A percentile compares a stretch with the other conserved stretches of the same genome.
Conservation (phyloP, 139 green algal species). For the Pleodorina starrii region DNA sequence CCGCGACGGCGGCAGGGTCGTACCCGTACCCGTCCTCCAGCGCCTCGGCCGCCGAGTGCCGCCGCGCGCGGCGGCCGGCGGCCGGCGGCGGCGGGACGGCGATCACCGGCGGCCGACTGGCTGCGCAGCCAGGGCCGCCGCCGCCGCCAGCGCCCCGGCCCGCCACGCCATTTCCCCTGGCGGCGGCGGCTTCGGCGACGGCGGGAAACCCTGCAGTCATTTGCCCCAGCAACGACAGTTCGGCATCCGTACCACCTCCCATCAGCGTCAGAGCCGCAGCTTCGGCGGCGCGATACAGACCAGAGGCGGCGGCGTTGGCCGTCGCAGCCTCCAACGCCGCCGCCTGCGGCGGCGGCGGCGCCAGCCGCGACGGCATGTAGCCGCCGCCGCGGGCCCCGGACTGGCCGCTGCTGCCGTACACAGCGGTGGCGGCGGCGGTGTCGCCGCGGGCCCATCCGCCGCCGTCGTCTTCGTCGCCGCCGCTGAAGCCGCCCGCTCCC, state of each 20-base stretch:
- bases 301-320: too few relatives aligned
- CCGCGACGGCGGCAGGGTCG: neutral
- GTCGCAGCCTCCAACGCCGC: neutral
- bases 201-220: neutral
- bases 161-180: neutral
- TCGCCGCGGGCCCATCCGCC: neutral
- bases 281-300: neutral
- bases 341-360: neutral
- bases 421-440: neutral
- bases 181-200: neutral
- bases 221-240: neutral
- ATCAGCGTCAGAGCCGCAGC: constrained; percentile 1
- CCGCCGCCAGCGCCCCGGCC: neutral
- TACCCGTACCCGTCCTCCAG: neutral
- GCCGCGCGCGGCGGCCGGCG: neutral
- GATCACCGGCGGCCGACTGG: neutral
- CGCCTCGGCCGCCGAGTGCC: neutral
- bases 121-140: neutral
- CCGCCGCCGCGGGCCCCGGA: neutral
- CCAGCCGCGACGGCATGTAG: neutral
- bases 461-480: neutral
- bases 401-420: neutral
- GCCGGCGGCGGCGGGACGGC: neutral
- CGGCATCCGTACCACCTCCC: neutral
- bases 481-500: neutral